Percentiles rank a stretch among this genome's conserved stretches.
Conservation (phyloP, 1,284 basidiomycete genomes). For the Lentinula novae-zelandiae region DNA sequence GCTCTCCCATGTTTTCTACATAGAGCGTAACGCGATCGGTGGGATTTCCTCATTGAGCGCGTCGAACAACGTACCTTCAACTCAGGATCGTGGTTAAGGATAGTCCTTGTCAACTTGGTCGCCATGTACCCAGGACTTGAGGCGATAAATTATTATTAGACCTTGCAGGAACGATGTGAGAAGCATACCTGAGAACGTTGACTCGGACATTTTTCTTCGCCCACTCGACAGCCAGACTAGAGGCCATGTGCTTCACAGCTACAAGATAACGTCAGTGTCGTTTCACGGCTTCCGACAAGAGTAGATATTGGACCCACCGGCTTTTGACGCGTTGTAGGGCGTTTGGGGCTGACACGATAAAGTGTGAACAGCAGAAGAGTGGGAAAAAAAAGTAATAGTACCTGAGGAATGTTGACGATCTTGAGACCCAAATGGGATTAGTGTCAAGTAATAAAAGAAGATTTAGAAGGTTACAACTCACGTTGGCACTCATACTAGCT, state of each 20-base stretch:
- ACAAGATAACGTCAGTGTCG: neutral
- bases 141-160: conserved; percentile 7
- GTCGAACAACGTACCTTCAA: conserved; percentile 51
- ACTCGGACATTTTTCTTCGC: conserved; percentile 83
- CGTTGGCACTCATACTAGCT: conserved; percentile 87
- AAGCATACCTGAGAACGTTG: conserved; percentile 65
- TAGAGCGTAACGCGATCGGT: conserved; percentile 7
- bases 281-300: neutral
- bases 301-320: conserved; percentile 42
- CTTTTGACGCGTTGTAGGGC: conserved; percentile 95
- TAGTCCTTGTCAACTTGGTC: conserved; percentile 81
- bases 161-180: neutral
- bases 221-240: conserved; percentile 87
- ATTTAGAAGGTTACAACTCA: conserved; percentile 34
- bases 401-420: conserved; percentile 86
- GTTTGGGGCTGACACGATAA: conserved; percentile 71
- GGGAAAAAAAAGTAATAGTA: conserved; percentile 20
- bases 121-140: conserved; percentile 85
- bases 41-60: neutral
- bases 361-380: neutral
- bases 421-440: conserved; percentile 28
- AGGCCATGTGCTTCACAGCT: conserved; percentile 88
- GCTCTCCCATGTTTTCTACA: conserved; percentile 83
- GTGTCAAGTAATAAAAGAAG: conserved; percentile 4
- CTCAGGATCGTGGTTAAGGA: conserved; percentile 69